Percentiles rank a stretch among this genome's conserved stretches.
Conservation (phyloP, 164 flowering plant genomes). For the Dillenia suffruticosa region DNA sequence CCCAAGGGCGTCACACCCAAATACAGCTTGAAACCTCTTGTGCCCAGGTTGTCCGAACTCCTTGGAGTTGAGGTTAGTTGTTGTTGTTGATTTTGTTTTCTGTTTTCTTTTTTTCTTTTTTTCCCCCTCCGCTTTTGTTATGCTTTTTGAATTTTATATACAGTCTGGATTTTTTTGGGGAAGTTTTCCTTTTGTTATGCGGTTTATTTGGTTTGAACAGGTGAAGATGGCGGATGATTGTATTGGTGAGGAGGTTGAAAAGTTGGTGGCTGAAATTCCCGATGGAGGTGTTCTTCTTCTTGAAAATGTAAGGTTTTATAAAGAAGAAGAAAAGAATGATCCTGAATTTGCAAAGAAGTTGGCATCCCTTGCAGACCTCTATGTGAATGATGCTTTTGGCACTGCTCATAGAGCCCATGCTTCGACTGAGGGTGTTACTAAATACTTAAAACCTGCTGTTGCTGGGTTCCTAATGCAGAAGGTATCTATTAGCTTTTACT, state of each 20-base stretch:
- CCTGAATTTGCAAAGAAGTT: slow-evolving; percentile 85
- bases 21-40: slow-evolving; percentile 82
- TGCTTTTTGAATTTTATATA: background rate
- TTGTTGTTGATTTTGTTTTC: too few relatives aligned
- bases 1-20: slow-evolving; percentile 88
- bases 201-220: slow-evolving; percentile 18
- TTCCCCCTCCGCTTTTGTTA: background rate
- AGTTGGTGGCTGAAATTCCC: slow-evolving; percentile 56
- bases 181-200: background rate
- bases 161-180: background rate
- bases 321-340: slow-evolving; percentile 92
- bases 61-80: slow-evolving; percentile 58
- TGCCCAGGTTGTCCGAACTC: slow-evolving; percentile 78
- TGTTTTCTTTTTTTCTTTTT: too few relatives aligned
- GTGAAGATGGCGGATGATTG: slow-evolving; percentile 82
- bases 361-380: slow-evolving; percentile 75
- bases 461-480: slow-evolving; percentile 95
- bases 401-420: slow-evolving; percentile 93
- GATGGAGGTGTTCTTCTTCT: slow-evolving; percentile 83
- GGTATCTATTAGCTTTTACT: slow-evolving; percentile 25
- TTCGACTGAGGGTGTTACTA: slow-evolving; percentile 85
- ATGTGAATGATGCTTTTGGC: slow-evolving; percentile 89
- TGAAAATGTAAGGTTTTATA: slow-evolving; percentile 81
- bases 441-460: slow-evolving; percentile 74
- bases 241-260: slow-evolving; percentile 73